phyloP scores from a whole-genome alignment of 768 basidiomycete genomes.

The Kockovaella imperatae region DNA sequence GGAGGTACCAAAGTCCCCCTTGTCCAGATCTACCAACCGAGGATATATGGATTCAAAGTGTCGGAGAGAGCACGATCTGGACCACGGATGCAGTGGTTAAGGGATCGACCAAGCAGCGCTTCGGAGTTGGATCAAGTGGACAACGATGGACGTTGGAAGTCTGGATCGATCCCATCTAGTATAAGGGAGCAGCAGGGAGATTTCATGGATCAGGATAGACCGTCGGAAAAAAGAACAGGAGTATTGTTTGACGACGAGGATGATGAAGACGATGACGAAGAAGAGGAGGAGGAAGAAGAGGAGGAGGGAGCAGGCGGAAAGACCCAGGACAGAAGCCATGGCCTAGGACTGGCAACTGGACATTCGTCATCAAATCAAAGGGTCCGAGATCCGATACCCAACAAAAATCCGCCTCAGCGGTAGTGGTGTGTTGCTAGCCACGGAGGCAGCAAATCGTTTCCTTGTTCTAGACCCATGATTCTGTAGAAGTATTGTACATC shows the following conservation, averaged over 20 bases:
- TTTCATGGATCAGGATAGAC: slow-evolving; percentile 3
- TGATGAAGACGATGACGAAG: slow-evolving; percentile 52
- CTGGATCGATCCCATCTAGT: slow-evolving; percentile 47
- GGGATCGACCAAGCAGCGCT: slow-evolving; percentile 71
- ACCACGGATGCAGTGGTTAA: slow-evolving; percentile 94
- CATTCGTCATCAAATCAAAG: no score
- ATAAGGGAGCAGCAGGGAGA: slow-evolving; percentile 6
- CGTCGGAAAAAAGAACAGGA: slow-evolving; percentile 17
- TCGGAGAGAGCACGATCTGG: slow-evolving; percentile 90
- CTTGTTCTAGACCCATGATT: no score
- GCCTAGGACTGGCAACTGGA: no score
- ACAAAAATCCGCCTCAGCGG: no score
- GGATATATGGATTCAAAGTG: slow-evolving; percentile 96
- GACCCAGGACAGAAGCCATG: no score
- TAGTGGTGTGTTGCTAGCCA: no score
- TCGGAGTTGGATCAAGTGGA: slow-evolving; percentile 81
- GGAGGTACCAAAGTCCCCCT: slow-evolving; percentile 68
- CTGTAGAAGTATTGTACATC: no score
- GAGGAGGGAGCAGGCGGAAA: no score
- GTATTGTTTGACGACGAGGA: slow-evolving; percentile 47
- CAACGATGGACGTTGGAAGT: slow-evolving; percentile 75
- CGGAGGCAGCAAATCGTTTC: no score
- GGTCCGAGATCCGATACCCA: no score
- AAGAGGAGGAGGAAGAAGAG: slow-evolving; percentile 54
- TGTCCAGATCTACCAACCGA: slow-evolving; percentile 77